Evolutionary conservation across 345 rosid species (phyloP), one percentile per base, ranked within the genome.

Genomic region (Acer yangbiense): DNA sequence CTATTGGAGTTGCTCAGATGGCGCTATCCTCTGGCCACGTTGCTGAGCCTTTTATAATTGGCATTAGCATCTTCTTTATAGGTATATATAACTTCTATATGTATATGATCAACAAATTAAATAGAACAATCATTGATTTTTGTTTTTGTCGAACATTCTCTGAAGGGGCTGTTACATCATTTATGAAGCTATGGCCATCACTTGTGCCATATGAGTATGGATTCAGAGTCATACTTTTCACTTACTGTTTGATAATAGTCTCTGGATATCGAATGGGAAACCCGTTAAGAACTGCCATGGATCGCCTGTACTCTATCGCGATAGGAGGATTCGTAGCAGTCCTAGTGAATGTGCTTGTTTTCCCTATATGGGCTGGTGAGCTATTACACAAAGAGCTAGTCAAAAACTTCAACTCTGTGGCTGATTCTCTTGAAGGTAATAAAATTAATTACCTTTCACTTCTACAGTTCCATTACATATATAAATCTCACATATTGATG

Each of bases 281-380:
- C 70, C 93, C 91, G 3, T 76, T 91, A 8, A 78, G 80, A 77
- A 91, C 90, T 18, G 75, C 95, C 50, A 88, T 91, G 91, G 90
- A 86, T 68, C 78, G 92, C 23, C 82, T 91, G 9, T 91, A 91
- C 80, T 89, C 92, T 4, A 89, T 91, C 18, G 89, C 88, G 60
- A 88, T 91, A 32, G 93, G 92, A 78, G 92, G 89, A 18, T 68
- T 87, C 55, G 91, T 91, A 43, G 95, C 92, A 4, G 89, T 91
- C 43, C 62, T 91, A 0, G 93, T 91, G 68, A 89, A 91, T 75
- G 90, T 89, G 43, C 78, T 87, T 25, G 90, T 89, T 72, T 85
- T 76, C 55, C 95, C 90, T 21, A 86, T 87, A 7, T 87, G 92
- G 95, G 87, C 90, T 0, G 93, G 95, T 67, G 89, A 91, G 83